Evolutionary conservation across 768 basidiomycete species (phyloP), one percentile per base, ranked within the genome.

Genomic region (Daedaleopsis sinensis): DNA sequence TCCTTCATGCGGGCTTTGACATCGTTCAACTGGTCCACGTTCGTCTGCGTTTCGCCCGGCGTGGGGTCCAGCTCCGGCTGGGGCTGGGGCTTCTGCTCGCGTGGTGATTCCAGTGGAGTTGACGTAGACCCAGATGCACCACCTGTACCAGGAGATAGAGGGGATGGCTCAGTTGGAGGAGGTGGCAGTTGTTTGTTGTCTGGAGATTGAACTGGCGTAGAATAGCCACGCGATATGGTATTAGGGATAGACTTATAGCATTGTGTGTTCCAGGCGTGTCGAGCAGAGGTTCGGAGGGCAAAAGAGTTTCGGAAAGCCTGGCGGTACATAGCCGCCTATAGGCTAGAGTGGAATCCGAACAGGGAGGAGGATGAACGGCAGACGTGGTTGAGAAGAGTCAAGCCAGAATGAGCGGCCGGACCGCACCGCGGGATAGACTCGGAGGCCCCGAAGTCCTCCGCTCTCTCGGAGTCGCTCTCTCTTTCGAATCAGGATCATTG

Each of bases 1-100:
- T 82, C 79, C 39, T 65, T 61, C n/a, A 74, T 37, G 19, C 59
- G 65, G 13, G 65, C 61, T 62, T 62, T 61, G 27, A 69, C 36
- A 5, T 62, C 23, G 11, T 47, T 46, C 18, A 67, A 27, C 43
- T 55, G 58, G 49, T 62, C 65, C 15, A 24, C 61, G 12, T 37
- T 27, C 0, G 37, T 15, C 21, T 18, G 39, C 1, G 48, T 23
- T 3, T 19, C 3, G 32, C n/a, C 15, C 19, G 19, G 24, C 1
- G 47, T 15, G 2, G 19, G 47, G 21, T 49, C 47, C 15, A 21
- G 44, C n/a, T 7, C 12, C 3, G 23, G 12, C 23, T 49, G 47
- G 13, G 23, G 12, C 23, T 49, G 47, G 13, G 21, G 47, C n/a
- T 18, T 46, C 44, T 2, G 7, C 44, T 19, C 21, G 47, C 9